Evolutionary conservation across 2,329 filamentous ascomycete genomes (phyloP).

Genomic region (Neodidymelliopsis sp.): DNA sequence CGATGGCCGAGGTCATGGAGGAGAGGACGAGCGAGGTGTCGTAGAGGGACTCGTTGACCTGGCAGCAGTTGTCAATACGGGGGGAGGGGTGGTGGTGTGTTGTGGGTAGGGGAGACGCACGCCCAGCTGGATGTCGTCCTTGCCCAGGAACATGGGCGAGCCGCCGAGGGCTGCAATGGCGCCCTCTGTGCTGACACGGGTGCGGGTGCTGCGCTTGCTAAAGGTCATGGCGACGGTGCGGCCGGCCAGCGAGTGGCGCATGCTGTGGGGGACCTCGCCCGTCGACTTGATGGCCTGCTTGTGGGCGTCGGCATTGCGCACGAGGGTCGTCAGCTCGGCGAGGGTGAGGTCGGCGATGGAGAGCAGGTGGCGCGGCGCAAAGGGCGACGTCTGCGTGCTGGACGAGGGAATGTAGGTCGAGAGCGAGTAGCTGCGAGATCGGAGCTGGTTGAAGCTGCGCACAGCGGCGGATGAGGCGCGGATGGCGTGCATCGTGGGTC

Average conservation of each 20-base stretch:
- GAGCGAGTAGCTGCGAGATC: conserved; percentile 41
- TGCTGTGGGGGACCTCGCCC: conserved; percentile 64
- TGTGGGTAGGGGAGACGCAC: conserved; percentile 57
- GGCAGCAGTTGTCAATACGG: conserved; percentile 12
- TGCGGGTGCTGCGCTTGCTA: conserved; percentile 93
- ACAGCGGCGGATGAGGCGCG: conserved; percentile 40
- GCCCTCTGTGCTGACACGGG: conserved; percentile 90
- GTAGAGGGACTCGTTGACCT: conserved; percentile 93
- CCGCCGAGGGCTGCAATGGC: conserved; percentile 89
- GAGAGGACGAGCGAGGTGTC: conserved; percentile 93
- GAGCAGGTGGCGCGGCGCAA: conserved; percentile 83
- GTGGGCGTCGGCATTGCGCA: conserved; percentile 80
- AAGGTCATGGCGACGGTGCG: conserved; percentile 95
- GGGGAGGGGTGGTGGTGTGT: neutral
- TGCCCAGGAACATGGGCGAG: conserved; percentile 94
- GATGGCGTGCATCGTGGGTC: conserved; percentile 41
- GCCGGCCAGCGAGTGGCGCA: conserved; percentile 71
- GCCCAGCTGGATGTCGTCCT: conserved; percentile 94
- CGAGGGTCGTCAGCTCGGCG: conserved; percentile 79
- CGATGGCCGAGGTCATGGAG: conserved; percentile 64
- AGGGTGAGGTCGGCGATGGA: conserved; percentile 87
- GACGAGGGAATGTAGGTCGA: conserved; percentile 38
- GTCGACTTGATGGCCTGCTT: conserved; percentile 78
- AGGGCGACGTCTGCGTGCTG: conserved; percentile 60
- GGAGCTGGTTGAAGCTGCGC: conserved; percentile 37